A percentile compares a stretch with the other conserved stretches of the same genome.
Conservation (phyloP, 2,329 filamentous ascomycete species). For the Monosporascus cannonballus region DNA sequence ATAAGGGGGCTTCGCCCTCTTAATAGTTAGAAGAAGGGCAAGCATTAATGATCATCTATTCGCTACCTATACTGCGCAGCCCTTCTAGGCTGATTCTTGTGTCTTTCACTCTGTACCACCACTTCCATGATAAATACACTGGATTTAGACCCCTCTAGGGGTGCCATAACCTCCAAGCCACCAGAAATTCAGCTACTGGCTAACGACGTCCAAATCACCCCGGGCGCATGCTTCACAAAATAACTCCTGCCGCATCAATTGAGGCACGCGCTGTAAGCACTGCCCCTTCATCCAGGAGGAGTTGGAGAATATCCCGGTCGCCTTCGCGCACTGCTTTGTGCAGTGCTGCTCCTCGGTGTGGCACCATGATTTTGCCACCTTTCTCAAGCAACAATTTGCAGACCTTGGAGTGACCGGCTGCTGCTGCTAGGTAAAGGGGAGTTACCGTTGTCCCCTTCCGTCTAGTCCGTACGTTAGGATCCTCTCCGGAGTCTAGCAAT, state of each 20-base stretch:
- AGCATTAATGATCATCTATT: no score
- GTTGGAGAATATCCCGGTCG: neutral
- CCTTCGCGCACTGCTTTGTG: neutral
- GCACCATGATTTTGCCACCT: neutral
- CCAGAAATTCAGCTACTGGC: no score
- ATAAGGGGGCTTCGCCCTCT: no score
- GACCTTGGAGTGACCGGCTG: neutral
- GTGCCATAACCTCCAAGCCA: no score
- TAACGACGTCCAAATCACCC: slow-evolving; percentile 4
- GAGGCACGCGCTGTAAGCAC: neutral
- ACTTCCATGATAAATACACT: no score
- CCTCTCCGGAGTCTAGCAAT: neutral
- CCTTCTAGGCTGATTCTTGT: no score
- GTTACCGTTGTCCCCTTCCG: no score
- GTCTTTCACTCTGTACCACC: no score
- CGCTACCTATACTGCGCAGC: no score
- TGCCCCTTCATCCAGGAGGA: neutral
- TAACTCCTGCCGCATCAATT: neutral
- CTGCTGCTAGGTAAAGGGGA: neutral
- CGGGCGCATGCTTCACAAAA: slow-evolving; percentile 6
- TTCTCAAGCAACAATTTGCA: neutral
- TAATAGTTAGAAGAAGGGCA: no score
- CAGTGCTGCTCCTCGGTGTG: neutral
- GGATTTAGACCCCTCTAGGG: no score
- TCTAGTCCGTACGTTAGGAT: neutral